Evolutionary conservation across 257 asterid species (phyloP), one percentile per base, ranked within the genome.

Genomic region (Parsonsia alboflavescens): DNA sequence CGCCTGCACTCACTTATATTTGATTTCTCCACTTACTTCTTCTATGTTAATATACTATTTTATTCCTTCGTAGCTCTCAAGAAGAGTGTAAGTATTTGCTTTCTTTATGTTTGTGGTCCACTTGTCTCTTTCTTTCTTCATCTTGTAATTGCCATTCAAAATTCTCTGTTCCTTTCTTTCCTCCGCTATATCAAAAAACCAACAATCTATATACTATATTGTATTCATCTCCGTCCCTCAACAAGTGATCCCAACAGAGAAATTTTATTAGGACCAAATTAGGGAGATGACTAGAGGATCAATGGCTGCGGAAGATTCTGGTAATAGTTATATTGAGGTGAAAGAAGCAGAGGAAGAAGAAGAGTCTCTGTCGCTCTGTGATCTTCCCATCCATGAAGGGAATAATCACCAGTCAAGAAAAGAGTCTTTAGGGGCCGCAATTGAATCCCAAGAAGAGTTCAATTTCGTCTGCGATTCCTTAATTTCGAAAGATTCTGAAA

Each of bases 311-410:
- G 79, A 33, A 33, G 39, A 53, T 74, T 65, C 66, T 42, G 13
- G 24, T 12, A 71, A 59, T 1, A 71, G 53, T 33, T 33, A 33
- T 62, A 53, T 33, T 6, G 62, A 5, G 3, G 63, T 44, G 48
- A 16, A 77, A 36, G 41, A 7, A 19, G 68, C 56, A 1, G 78
- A 68, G 16, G 84, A 86, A 0, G 91, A 85, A 10, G 95, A 88
- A 15, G 98, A 91, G 85, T 86, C 98, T 0, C 85, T 90, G 39
- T 94, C 97, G 0, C 81, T 94, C 30, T 84, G 93, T 71, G 97
- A 91, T 87, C 93, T 94, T 79, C 98, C 96, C 7, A 85, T 83
- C 24, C 57, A 72, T 70, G 85, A 74, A 24, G 80, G 80, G 49
- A 52, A 62, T n/a, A 52, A 16, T 6, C 4, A 13, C 6, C 73